Base-by-base conservation (phyloP, 2,329 filamentous ascomycete species). In the Colletotrichum falcatum region DNA sequence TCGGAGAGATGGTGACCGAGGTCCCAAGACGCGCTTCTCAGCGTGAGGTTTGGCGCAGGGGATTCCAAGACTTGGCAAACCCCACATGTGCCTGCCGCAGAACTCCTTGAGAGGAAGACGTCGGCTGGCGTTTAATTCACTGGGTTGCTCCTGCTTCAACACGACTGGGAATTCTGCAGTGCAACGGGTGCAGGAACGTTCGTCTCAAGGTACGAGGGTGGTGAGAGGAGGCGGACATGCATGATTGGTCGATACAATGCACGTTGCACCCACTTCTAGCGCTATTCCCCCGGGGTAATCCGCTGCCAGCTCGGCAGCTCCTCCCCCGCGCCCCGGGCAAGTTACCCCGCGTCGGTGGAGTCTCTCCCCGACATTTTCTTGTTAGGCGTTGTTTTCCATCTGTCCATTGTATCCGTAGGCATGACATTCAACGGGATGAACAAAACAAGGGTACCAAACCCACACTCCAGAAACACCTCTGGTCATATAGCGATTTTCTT, bases 321-420 rank as follows among this genome's bases (percentile, higher is more conserved):
- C 64, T 70, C 67, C 64, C 67, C 67, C 67, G 67, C 64, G 64
- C 64, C 58, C 67, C 51, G 67, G 67, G 51, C 44, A 23, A 55
- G 49, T 70, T 70, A 70, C 67, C 67, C 67, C 64, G 67, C 67
- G 67, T 51, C 51, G 23, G 67, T 67, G 67, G 67, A 51, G 63
- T 12, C n/a, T 14, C 49, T 61, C 67, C 39, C 39, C 5, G 39
- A 20, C 11, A 20, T 30, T 28, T 42, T 42, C 20, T n/a, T n/a
- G n/a, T n/a, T n/a, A n/a, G n/a, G n/a, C n/a, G n/a, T n/a, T n/a
- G n/a, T n/a, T n/a, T n/a, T 35, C 33, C 33, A 35, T 35, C 33
- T 11, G 7, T 35, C 7, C 33, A 35, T 11, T 35, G 33, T 9
- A n/a, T n/a, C n/a, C n/a, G n/a, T n/a, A n/a, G n/a, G n/a, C n/a